phyloP scores from a whole-genome alignment of 345 rosid genomes.

The Syzygium jambos region DNA sequence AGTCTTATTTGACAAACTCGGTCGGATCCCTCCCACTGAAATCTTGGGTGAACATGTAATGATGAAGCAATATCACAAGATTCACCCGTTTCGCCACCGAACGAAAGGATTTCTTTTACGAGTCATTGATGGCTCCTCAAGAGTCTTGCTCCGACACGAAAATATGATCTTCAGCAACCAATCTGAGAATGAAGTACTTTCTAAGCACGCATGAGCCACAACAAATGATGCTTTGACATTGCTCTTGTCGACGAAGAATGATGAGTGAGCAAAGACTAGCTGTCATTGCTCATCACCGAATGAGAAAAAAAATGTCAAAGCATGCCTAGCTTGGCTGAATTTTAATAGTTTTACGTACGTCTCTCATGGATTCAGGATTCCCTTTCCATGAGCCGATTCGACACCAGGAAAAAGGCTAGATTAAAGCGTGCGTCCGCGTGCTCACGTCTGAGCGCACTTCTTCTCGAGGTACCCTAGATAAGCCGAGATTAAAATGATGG shows the following conservation, averaged over 20 bases:
- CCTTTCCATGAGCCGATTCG: not conserved
- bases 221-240: not conserved
- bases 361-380: not conserved
- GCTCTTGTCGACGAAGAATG: not conserved
- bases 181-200: not conserved
- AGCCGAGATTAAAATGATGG: not conserved
- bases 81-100: not conserved
- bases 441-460: not conserved
- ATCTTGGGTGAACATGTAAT: not conserved
- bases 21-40: not conserved
- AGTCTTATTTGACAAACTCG: not conserved
- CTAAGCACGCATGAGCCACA: not conserved
- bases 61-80: not conserved
- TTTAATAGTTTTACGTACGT: not conserved
- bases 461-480: not conserved
- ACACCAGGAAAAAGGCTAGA: not conserved
- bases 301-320: not conserved
- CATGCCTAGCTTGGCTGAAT: not conserved
- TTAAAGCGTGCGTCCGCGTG: not conserved
- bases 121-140: not conserved
- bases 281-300: not conserved
- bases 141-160: not conserved
- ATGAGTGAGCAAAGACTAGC: not conserved
- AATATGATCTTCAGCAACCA: not conserved
- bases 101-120: not conserved